phyloP scores from a whole-genome alignment of 1,284 basidiomycete species.

The Paramarasmius palmivorus region DNA sequence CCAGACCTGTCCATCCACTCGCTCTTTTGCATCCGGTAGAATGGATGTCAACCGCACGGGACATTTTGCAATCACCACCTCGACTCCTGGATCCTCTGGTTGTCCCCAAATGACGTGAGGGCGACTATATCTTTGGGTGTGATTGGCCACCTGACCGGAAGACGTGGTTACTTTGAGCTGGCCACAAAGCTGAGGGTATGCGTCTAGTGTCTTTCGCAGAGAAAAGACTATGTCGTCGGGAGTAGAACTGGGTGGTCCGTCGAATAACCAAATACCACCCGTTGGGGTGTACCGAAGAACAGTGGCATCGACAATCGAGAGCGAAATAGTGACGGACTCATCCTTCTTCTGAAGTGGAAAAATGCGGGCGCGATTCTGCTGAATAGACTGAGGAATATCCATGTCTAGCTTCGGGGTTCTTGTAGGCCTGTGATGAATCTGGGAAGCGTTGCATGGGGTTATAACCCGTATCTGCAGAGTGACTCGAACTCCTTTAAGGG shows the following conservation, averaged over 20 bases:
- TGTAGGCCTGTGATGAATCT: no score
- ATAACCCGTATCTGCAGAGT: no score
- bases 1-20: slow-evolving; percentile 9
- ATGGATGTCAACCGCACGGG: slow-evolving; percentile 20
- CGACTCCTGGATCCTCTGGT: slow-evolving; percentile 36
- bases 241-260: slow-evolving; percentile 13
- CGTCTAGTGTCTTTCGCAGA: slow-evolving; percentile 28
- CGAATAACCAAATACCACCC: slow-evolving; percentile 32
- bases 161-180: slow-evolving; percentile 28
- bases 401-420: no score
- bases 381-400: no score
- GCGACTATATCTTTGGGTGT: slow-evolving; percentile 36
- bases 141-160: slow-evolving; percentile 12
- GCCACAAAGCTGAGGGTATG: slow-evolving; percentile 41
- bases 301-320: slow-evolving; percentile 34
- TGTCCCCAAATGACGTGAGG: slow-evolving; percentile 33
- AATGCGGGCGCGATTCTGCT: no score
- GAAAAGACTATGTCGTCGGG: slow-evolving; percentile 22
- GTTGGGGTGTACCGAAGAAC: slow-evolving; percentile 28
- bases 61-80: slow-evolving; percentile 29
- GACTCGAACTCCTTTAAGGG: no score
- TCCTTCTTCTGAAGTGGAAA: not conserved
- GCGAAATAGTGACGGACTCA: slow-evolving; percentile 15
- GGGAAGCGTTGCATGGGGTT: no score
- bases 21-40: slow-evolving; percentile 24